Base-by-base conservation (phyloP, 495 filamentous ascomycete species). In the Halenospora varia region DNA sequence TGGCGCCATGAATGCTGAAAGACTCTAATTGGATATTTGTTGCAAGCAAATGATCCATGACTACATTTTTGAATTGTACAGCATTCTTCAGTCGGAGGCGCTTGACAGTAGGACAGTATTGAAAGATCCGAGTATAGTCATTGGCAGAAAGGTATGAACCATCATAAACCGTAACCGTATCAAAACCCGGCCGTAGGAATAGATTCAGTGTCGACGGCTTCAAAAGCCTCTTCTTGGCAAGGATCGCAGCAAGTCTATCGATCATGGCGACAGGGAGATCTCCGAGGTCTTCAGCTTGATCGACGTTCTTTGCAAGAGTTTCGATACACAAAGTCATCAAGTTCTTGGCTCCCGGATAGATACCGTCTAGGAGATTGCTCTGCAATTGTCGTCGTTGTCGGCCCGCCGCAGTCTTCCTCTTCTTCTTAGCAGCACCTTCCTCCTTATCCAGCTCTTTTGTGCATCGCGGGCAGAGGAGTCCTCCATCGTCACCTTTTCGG, bases 21-120 rank as follows among this genome's bases (percentile, higher is more conserved):
- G 65, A 81, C 58, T 75, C 78, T 45, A 96, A 76, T 10, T 79
- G 63, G 40, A 85, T 73, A 41, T 86, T 71, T 20, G 88, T 84
- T 53, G 85, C 84, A 3, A 88, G 73, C 63, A 96, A 82, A 69
- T 90, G 95, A 18, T 93, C 78, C 66, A 96, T 76, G 23, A 89
- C 85, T 11, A 74, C 68, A 63, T 96, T 88, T 68, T 94, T 95
- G 78, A 96, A 85, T 62, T 94, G 89, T 29, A 90, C 85, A n/a
- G 83, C 88, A 65, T 92, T 89, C 40, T 83, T 81, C 45, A 94
- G 74, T 55, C 88, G 85, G 29, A 96, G 71, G 47, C 79, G 77
- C 51, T 81, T 81, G 29, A 95, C 72, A 13, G 71, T 76, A 3
- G 90, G 84, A 51, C 86, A 81, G 0, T 83, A 77, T n/a, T 89